phyloP scores from a whole-genome alignment of 805 yeast species.

The Vanderwaltozyma tropicalis region DNA sequence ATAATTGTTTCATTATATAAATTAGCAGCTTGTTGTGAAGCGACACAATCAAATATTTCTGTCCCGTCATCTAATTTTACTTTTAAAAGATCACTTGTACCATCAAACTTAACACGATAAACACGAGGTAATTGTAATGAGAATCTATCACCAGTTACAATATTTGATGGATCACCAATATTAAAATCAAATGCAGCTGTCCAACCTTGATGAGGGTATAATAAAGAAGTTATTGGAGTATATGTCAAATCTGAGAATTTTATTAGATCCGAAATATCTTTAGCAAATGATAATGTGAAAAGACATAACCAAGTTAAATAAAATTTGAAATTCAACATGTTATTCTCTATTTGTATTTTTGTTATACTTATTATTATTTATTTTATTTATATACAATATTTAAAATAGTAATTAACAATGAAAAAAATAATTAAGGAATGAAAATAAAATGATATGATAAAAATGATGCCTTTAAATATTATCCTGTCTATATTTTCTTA shows the following conservation, averaged over 20 bases:
- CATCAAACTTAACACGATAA: conserved; percentile 28
- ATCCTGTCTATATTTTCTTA: no score
- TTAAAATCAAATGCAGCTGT: conserved; percentile 22
- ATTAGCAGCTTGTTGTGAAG: conserved; percentile 30
- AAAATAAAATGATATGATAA: no score
- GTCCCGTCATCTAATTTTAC: conserved; percentile 20
- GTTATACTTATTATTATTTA: no score
- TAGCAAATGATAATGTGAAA: conserved; percentile 3
- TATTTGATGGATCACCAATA: conserved; percentile 11
- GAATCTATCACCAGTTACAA: conserved; percentile 22
- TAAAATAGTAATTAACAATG: no score
- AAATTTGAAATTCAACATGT: no score
- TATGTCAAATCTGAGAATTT: conserved; percentile 8
- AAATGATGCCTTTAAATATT: no score
- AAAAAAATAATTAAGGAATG: no score
- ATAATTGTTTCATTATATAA: conserved; percentile 21
- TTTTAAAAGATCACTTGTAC: conserved; percentile 9
- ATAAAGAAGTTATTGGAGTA: conserved; percentile 7
- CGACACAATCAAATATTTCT: conserved; percentile 24
- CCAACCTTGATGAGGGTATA: conserved; percentile 28
- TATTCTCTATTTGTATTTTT: no score
- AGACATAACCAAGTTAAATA: no score
- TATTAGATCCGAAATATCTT: conserved; percentile 7
- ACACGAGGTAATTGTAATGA: conserved; percentile 23
- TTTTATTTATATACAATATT: no score